Percentiles rank a stretch among this genome's conserved stretches.
Conservation (phyloP, 306 rosid species). For the Neltuma alba region DNA sequence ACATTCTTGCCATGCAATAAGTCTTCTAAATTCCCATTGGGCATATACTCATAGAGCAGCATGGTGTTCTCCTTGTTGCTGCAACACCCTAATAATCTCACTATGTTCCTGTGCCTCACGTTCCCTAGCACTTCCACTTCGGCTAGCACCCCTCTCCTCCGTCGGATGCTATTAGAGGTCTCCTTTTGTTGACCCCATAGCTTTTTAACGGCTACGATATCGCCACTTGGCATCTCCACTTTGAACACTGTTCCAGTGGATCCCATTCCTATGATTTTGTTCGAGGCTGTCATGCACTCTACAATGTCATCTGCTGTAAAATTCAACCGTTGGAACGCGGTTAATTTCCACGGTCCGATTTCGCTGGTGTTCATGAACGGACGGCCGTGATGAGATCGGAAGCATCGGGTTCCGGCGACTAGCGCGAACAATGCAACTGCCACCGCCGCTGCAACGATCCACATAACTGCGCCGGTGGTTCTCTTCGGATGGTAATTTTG, state of each 20-base stretch:
- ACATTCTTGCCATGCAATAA: slow-evolving; percentile 70
- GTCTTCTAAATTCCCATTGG: slow-evolving; percentile 83
- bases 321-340: slow-evolving; percentile 85
- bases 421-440: slow-evolving; percentile 80
- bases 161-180: slow-evolving; percentile 39
- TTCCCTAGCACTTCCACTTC: slow-evolving; percentile 94
- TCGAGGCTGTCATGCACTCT: slow-evolving; percentile 68
- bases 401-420: slow-evolving; percentile 84
- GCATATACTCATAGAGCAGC: slow-evolving; percentile 94
- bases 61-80: slow-evolving; percentile 83
- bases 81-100: slow-evolving; percentile 91
- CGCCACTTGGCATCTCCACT: slow-evolving; percentile 94
- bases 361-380: slow-evolving; percentile 45
- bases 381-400: slow-evolving; percentile 66
- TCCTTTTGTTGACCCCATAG: slow-evolving; percentile 83
- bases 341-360: slow-evolving; percentile 84
- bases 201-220: slow-evolving; percentile 88
- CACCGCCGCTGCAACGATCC: slow-evolving; percentile 90
- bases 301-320: slow-evolving; percentile 89
- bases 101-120: slow-evolving; percentile 96
- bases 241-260: slow-evolving; percentile 83
- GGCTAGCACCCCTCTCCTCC: slow-evolving; percentile 85
- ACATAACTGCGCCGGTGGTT: slow-evolving; percentile 79
- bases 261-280: slow-evolving; percentile 89
- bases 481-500: slow-evolving; percentile 55